phyloP scores from a whole-genome alignment of 192 early-diverging fungal genomes.

The Coemansia sp. region DNA sequence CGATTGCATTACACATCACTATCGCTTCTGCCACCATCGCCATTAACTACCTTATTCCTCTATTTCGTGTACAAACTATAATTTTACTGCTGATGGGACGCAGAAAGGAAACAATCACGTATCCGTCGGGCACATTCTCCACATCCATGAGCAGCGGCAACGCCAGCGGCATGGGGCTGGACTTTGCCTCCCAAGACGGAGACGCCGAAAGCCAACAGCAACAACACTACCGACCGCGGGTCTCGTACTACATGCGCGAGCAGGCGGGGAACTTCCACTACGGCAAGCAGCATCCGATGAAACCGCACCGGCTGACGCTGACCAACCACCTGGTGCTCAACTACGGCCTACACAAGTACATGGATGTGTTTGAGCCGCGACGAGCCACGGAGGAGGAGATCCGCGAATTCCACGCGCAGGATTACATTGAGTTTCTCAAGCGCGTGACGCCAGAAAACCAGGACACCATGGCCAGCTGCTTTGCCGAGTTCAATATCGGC shows the following conservation, averaged over 20 bases:
- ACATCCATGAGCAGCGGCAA: slow-evolving; percentile 33
- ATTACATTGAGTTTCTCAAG: slow-evolving; percentile 95
- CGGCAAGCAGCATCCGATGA: slow-evolving; percentile 78
- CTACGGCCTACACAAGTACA: slow-evolving; percentile 88
- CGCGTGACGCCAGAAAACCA: slow-evolving; percentile 77
- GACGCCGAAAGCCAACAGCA: slow-evolving; percentile 16
- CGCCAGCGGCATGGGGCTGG: slow-evolving; percentile 19
- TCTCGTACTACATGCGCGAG: slow-evolving; percentile 77
- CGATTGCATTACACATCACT: neutral
- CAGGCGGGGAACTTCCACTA: slow-evolving; percentile 82
- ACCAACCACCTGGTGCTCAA: slow-evolving; percentile 93
- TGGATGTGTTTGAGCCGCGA: slow-evolving; percentile 85
- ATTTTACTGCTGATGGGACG: slow-evolving; percentile 30
- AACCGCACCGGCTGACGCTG: slow-evolving; percentile 91
- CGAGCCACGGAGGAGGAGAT: slow-evolving; percentile 89
- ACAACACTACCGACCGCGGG: slow-evolving; percentile 63
- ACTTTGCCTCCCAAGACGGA: slow-evolving; percentile 31
- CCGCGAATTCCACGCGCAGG: slow-evolving; percentile 90
- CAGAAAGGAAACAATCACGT: slow-evolving; percentile 45
- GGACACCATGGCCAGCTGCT: slow-evolving; percentile 58
- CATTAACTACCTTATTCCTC: neutral
- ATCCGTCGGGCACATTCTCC: slow-evolving; percentile 41
- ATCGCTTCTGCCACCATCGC: too few relatives aligned
- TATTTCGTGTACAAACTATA: neutral
- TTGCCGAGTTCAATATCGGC: slow-evolving; percentile 83